Base-by-base conservation (phyloP, 1,284 basidiomycete species). In the Bjerkandera adusta region DNA sequence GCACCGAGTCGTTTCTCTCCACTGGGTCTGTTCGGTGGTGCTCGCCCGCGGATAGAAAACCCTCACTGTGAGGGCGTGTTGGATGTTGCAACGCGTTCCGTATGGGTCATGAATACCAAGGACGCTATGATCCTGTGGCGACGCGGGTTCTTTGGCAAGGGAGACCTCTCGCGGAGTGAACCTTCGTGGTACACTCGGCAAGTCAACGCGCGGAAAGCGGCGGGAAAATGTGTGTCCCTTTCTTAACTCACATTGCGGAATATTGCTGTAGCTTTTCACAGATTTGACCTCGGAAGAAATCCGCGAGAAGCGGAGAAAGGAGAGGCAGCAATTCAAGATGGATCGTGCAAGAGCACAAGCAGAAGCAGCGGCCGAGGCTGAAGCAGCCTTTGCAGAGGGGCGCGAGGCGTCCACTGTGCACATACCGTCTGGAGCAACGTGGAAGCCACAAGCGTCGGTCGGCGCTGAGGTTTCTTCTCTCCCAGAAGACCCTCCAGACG, bases 131-230 rank as follows among this genome's bases (percentile, higher is more conserved):
- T 85, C 1, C 74, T 99, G 21, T 99, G 97, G 90, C 74, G 81
- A 36, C 73, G 89, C 48, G 96, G 97, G 0, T 98, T 98, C 72
- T 99, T 98, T 64, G 96, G 97, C 16, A 99, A 99, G 66, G 97
- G 97, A 1, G 88, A 88, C 59, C 70, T 99, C 39, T 94, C 90
- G 29, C 70, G 97, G 45, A 96, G 92, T 65, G 97, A 99, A 65
- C 96, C 96, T 1, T 93, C 84, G 39, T 99, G 96, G 97, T 71
- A 85, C 53, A 79, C 79, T 26, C 74, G 90, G 50, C 83, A 88
- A 56, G 70, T 86, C 32, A 90, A 89, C 60, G 72, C 81, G n/a
- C 66, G 67, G 52, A 76, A 69, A 55, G 65, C 59, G 34, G 72
- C 75, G 22, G 75, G 77, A 55, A 81, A 79, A 68, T 75, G 84